Conservation (phyloP, 192 early-diverging fungal genomes). For the Coemansia sp. region DNA sequence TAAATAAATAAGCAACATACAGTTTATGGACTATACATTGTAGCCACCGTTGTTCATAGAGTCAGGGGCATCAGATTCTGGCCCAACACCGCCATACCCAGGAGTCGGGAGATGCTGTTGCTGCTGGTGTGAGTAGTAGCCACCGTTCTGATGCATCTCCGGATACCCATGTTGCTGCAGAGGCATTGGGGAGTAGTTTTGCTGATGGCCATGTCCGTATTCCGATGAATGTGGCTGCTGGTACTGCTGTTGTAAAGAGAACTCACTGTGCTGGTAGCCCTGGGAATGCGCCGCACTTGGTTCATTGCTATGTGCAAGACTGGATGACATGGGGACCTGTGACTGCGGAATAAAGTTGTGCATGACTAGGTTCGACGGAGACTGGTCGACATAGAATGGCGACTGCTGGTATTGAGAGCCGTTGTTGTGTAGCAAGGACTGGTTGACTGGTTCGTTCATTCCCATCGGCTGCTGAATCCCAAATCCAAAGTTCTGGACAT, state of each 20-base stretch:
- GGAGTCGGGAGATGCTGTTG: slow-evolving; percentile 6
- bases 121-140: slow-evolving; percentile 8
- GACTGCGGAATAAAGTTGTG: slow-evolving; percentile 28
- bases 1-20: not conserved
- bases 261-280: slow-evolving; percentile 6
- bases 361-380: slow-evolving; percentile 16
- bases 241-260: slow-evolving; percentile 24
- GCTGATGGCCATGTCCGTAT: slow-evolving; percentile 11
- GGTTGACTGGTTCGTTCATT: slow-evolving; percentile 23
- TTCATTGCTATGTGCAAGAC: not conserved
- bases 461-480: slow-evolving; percentile 13
- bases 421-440: slow-evolving; percentile 16
- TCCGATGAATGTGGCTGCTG: not conserved
- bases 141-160: not conserved
- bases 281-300: not conserved
- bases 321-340: slow-evolving; percentile 13
- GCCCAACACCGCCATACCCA: not conserved
- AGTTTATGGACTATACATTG: not conserved
- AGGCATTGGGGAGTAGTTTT: slow-evolving; percentile 5
- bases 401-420: slow-evolving; percentile 17
- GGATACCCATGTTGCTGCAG: slow-evolving; percentile 3
- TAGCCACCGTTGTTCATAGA: slow-evolving; percentile 17
- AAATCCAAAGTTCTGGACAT: slow-evolving; percentile 27
- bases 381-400: slow-evolving; percentile 33
- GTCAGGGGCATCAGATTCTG: slow-evolving; percentile 10